A percentile compares a stretch with the other conserved stretches of the same genome.
Conservation (phyloP, 2,329 filamentous ascomycete genomes). For the Chalaropsis ovoidea region DNA sequence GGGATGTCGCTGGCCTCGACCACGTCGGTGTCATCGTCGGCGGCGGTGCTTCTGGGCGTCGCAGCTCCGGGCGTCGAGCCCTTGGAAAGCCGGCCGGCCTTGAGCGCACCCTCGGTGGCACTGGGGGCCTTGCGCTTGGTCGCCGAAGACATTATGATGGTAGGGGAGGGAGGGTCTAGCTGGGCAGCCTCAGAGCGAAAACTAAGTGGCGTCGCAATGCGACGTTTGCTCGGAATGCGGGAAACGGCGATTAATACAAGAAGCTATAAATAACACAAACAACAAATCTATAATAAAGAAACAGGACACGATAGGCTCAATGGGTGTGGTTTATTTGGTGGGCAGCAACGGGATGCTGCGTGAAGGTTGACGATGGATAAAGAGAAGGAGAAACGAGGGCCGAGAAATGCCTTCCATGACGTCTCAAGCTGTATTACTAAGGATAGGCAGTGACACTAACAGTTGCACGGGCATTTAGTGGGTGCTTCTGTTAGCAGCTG, state of each 20-base stretch:
- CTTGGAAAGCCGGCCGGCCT: conserved; percentile 47
- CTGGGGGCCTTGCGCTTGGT: conserved; percentile 57
- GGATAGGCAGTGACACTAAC: conserved; percentile 1
- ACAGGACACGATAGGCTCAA: background rate
- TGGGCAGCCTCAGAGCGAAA: background rate
- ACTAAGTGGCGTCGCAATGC: conserved; percentile 7
- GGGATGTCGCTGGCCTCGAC: conserved; percentile 37
- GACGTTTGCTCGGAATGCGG: background rate
- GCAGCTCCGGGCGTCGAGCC: conserved; percentile 51
- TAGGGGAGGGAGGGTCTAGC: background rate
- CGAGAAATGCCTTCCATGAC: conserved; percentile 3
- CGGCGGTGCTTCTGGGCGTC: conserved; percentile 50
- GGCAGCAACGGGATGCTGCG: background rate
- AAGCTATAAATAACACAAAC: background rate
- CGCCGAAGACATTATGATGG: conserved; percentile 44
- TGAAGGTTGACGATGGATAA: background rate
- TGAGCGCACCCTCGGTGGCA: conserved; percentile 41
- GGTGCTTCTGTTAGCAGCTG: background rate
- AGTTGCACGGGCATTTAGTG: background rate
- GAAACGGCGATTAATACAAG: background rate
- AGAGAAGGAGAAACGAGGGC: background rate
- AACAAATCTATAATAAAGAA: background rate
- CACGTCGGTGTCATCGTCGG: conserved; percentile 41
- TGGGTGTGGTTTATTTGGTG: background rate
- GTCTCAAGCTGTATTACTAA: conserved; percentile 5